Evolutionary conservation across 2,329 filamentous ascomycete genomes (phyloP).

Genomic region (Cercospora berteroae): DNA sequence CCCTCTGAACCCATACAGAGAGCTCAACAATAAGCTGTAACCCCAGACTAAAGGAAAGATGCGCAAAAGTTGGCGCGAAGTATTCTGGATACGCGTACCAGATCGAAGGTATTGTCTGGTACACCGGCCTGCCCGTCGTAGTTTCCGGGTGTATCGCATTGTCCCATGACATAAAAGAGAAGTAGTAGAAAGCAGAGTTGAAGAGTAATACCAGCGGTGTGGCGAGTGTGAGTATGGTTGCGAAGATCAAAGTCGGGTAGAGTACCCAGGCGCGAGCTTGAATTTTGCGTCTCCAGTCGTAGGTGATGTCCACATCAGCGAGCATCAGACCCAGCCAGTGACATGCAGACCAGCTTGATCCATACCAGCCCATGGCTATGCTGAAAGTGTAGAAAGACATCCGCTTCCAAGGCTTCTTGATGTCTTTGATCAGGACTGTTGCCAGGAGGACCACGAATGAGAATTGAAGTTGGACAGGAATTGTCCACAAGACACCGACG

Average conservation of each 20-base stretch:
- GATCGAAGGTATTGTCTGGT: constrained; percentile 44
- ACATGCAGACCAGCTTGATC: constrained; percentile 46
- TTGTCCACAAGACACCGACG: constrained; percentile 52
- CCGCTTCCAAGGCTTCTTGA: constrained; percentile 50
- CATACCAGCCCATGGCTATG: constrained; percentile 49
- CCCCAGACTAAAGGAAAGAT: constrained; percentile 41
- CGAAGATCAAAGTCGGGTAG: constrained; percentile 40
- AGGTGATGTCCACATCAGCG: constrained; percentile 49
- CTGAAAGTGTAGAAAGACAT: constrained; percentile 46
- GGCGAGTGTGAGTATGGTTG: constrained; percentile 38
- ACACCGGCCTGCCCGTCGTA: constrained; percentile 43
- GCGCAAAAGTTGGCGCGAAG: constrained; percentile 46
- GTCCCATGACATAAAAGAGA: constrained; percentile 43
- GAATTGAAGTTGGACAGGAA: constrained; percentile 50
- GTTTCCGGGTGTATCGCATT: constrained; percentile 47
- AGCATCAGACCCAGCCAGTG: constrained; percentile 48
- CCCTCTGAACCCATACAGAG: constrained; percentile 42
- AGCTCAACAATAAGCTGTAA: constrained; percentile 41
- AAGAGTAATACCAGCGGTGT: constrained; percentile 42
- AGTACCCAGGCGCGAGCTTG: constrained; percentile 38
- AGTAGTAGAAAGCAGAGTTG: constrained; percentile 38
- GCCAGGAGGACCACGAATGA: constrained; percentile 47
- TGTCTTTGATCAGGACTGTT: constrained; percentile 46
- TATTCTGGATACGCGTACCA: constrained; percentile 50
- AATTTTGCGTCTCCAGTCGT: constrained; percentile 44